Evolutionary conservation across 2,329 filamentous ascomycete species (phyloP).

Genomic region (Hypoxylon sp.): DNA sequence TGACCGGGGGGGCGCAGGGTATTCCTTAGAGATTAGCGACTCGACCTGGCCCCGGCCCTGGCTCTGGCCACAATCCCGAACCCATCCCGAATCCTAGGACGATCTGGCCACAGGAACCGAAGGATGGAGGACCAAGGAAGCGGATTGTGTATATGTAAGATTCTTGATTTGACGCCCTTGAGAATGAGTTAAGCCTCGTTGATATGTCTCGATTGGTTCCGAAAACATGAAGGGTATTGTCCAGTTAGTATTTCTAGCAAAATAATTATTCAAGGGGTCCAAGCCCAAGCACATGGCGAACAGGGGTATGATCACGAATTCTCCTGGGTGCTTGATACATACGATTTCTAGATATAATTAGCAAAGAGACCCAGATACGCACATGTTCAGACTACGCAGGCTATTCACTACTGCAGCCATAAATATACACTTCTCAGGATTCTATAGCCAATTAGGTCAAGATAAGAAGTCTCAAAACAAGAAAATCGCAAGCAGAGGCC

Average conservation of each 20-base stretch:
- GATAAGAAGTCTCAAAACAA: neutral
- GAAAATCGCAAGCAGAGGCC: neutral
- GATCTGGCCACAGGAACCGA: constrained; percentile 24
- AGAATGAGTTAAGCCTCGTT: neutral
- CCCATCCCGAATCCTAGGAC: neutral
- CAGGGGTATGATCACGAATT: neutral
- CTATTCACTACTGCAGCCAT: too few species aligned
- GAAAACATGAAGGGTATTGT: neutral
- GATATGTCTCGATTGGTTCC: neutral
- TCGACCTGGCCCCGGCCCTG: neutral
- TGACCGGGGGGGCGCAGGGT: neutral
- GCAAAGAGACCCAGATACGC: neutral
- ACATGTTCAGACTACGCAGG: too few species aligned
- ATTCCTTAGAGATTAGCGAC: constrained; percentile 11
- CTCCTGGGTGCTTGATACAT: neutral
- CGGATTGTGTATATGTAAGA: neutral
- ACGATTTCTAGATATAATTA: neutral
- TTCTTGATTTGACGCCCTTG: neutral
- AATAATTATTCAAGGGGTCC: neutral
- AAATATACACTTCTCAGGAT: too few species aligned
- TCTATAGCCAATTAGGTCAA: too few species aligned
- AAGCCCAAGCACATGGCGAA: neutral
- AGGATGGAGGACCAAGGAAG: constrained; percentile 3
- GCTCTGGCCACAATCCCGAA: too few species aligned
- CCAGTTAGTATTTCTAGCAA: too few species aligned